Conservation (phyloP, 805 yeast species). For the Kodamaea leandrae region DNA sequence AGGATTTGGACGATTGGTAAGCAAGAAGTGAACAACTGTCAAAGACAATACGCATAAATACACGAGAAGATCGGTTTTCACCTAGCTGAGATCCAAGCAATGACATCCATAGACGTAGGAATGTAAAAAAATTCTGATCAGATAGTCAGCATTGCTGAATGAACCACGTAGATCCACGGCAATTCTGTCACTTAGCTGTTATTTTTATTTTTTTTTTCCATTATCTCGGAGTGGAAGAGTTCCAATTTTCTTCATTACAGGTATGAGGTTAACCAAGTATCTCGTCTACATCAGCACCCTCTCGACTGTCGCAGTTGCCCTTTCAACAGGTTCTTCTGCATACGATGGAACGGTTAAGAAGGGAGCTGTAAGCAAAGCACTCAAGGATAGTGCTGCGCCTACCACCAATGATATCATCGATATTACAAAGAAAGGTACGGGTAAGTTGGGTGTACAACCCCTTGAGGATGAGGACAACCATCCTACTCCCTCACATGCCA, state of each 20-base stretch:
- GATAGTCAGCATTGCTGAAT: too few relatives aligned
- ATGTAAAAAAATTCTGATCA: too few relatives aligned
- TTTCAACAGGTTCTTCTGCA: background rate
- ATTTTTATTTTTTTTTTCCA: background rate
- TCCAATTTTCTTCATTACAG: background rate
- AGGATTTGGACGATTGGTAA: too few relatives aligned
- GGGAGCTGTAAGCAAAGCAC: background rate
- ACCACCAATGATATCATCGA: slow-evolving; percentile 4
- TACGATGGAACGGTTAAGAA: background rate
- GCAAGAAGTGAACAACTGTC: too few relatives aligned
- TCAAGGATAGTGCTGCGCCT: background rate
- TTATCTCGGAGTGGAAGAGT: slow-evolving; percentile 2
- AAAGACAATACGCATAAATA: too few relatives aligned
- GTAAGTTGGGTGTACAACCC: slow-evolving; percentile 18
- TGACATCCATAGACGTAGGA: too few relatives aligned
- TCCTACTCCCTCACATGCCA: slow-evolving; percentile 25
- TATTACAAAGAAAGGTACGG: background rate
- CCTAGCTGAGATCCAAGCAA: too few relatives aligned
- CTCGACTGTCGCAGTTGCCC: background rate
- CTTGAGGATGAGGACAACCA: slow-evolving; percentile 26
- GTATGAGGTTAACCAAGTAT: slow-evolving; percentile 6
- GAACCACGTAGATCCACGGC: too few relatives aligned
- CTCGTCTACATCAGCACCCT: slow-evolving; percentile 2
- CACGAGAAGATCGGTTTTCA: too few relatives aligned
- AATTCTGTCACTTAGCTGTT: background rate